Evolutionary conservation across 2,329 filamentous ascomycete genomes (phyloP).

Genomic region (Pseudogymnoascus sp.): DNA sequence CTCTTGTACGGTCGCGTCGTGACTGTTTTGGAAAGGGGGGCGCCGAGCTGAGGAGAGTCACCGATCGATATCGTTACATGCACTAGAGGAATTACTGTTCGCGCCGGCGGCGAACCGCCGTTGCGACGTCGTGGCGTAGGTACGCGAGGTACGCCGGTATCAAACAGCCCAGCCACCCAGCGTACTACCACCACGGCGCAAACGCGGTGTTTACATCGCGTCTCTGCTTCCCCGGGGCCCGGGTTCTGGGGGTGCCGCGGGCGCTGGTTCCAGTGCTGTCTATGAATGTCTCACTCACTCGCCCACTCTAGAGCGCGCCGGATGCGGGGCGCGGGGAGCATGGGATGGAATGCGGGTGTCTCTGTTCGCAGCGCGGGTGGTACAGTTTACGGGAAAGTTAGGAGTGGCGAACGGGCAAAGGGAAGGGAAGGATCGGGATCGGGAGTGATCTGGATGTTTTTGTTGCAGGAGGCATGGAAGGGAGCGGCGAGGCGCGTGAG

Average conservation of each 20-base stretch:
- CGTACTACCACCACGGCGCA: neutral
- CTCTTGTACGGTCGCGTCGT: neutral
- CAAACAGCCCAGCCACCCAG: neutral
- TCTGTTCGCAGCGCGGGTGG: slow-evolving; percentile 1
- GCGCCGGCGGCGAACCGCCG: no score
- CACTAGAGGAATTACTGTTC: no score
- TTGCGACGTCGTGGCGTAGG: neutral
- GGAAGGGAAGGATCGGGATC: neutral
- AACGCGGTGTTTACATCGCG: neutral
- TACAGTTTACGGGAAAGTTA: neutral
- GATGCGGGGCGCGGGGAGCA: neutral
- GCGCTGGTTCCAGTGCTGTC: neutral
- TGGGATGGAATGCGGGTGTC: neutral
- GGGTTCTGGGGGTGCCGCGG: neutral
- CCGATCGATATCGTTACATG: neutral
- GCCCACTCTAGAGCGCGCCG: neutral
- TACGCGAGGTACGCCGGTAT: neutral
- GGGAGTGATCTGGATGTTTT: neutral
- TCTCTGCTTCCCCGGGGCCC: neutral
- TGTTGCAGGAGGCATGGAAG: neutral
- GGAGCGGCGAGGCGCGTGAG: neutral
- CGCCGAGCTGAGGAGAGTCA: neutral
- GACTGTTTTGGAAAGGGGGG: neutral
- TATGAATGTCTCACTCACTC: neutral
- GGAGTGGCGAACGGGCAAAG: neutral